Conservation (phyloP, 2,329 filamentous ascomycete species). For the Aureobasidium leucospermi region DNA sequence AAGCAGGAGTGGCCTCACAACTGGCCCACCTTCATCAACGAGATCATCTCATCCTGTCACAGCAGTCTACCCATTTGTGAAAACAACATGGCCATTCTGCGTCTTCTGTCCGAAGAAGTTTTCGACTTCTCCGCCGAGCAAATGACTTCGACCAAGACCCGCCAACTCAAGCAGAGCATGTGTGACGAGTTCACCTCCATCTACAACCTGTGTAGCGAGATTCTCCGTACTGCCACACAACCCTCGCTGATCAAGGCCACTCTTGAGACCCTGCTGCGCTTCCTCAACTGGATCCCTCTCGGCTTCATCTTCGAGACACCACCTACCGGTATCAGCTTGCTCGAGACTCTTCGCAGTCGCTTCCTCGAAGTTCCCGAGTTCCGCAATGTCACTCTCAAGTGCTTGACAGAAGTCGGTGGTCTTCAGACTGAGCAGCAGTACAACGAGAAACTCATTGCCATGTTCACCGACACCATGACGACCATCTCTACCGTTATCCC, state of each 20-base stretch:
- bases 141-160: constrained; percentile 97
- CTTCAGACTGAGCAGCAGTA: constrained; percentile 82
- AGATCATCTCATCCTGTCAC: constrained; percentile 94
- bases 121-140: constrained; percentile 98
- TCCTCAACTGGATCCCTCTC: constrained; percentile 97
- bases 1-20: constrained; percentile 99
- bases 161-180: constrained; percentile 97
- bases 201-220: constrained; percentile 94
- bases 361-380: constrained; percentile 94
- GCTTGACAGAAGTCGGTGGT: constrained; percentile 92
- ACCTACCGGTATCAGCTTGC: constrained; percentile 53
- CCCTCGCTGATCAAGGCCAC: constrained; percentile 91
- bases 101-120: constrained; percentile 92
- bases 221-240: constrained; percentile 82
- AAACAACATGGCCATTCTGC: constrained; percentile 98
- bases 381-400: constrained; percentile 93
- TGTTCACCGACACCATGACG: constrained; percentile 96
- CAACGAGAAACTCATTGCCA: constrained; percentile 90
- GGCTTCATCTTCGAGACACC: constrained; percentile 98
- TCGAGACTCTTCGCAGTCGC: constrained; percentile 84
- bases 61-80: constrained; percentile 96
- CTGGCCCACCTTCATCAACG: constrained; percentile 99
- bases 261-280: constrained; percentile 86
- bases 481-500: constrained; percentile 92
- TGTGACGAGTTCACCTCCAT: constrained; percentile 97